Base-by-base conservation (phyloP, 2,329 filamentous ascomycete genomes). In the Trichoderma sp. region DNA sequence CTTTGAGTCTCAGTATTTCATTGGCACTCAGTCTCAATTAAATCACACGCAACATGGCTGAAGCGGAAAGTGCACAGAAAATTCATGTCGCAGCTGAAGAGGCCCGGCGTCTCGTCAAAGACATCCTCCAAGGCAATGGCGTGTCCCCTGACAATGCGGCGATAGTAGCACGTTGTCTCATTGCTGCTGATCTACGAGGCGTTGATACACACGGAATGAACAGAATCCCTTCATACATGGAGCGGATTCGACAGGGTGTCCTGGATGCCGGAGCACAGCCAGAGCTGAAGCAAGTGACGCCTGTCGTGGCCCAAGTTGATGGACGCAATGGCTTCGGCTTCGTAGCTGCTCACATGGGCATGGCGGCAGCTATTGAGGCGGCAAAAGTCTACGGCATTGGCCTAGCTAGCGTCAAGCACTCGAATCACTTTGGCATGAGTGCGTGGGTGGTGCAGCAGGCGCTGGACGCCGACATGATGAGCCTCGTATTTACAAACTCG, bases 391-490 rank as follows among this genome's bases (percentile, higher is more conserved):
- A 88, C 79, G 93, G 93, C 14, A 93, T 96, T 77, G 94, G 94
- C 31, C 91, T 97, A 89, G 92, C 93, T 0, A 91, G 89, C 75
- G 87, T 96, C 80, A 93, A 92, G 82, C 92, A 93, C 83, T 93
- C 91, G 56, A 96, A 96, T 79, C 93, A 96, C 82, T 95, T 94
- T 80, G 94, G 94, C 72, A 97, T 97, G 94, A 89, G 89, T 4
- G 94, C 94, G 0, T 96, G 93, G 93, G 81, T 95, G 0, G 93
- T 95, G 12, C 92, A 94, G 82, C 91, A 95, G 83, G 94, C 93
- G 0, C 83, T 95, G 16, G 92, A 96, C 75, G 91, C 89, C 1
- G 87, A 88, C 50, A 91, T 93, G 89, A 92, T 94, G 89, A 90
- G 88, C 74, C 86, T 93, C 18, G 91, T 93, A 2, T 93, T 93